Evolutionary conservation across 768 basidiomycete species (phyloP).

Genomic region (Amanita thiersii): DNA sequence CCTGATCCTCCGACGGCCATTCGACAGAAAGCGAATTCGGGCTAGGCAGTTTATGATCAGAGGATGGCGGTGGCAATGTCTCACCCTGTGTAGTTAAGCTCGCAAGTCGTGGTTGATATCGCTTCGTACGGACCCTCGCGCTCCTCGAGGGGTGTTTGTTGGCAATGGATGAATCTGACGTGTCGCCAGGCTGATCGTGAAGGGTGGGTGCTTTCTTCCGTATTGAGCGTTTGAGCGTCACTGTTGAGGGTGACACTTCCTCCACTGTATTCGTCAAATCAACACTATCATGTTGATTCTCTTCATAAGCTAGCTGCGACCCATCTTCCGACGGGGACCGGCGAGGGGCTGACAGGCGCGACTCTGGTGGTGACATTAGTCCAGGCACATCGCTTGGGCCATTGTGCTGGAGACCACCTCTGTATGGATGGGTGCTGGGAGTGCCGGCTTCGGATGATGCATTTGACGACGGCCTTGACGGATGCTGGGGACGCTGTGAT

Average conservation of each 20-base stretch:
- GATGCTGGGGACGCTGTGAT: slow-evolving; percentile 26
- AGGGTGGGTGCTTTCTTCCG: slow-evolving; percentile 27
- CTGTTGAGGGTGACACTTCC: slow-evolving; percentile 10
- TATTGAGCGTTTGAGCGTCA: slow-evolving; percentile 14
- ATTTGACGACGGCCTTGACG: slow-evolving; percentile 30
- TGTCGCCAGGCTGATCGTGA: slow-evolving; percentile 23
- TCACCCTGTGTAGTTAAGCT: slow-evolving; percentile 38
- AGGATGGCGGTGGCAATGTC: slow-evolving; percentile 11
- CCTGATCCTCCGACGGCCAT: slow-evolving; percentile 42
- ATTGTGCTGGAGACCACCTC: too few relatives aligned
- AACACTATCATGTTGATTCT: slow-evolving; percentile 22
- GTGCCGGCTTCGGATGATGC: slow-evolving; percentile 31
- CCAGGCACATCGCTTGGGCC: neutral
- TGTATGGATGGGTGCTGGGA: slow-evolving; percentile 24
- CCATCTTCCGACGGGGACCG: slow-evolving; percentile 18
- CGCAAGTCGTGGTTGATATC: slow-evolving; percentile 35
- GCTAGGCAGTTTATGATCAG: slow-evolving; percentile 29
- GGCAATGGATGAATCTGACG: slow-evolving; percentile 42
- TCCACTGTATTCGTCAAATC: slow-evolving; percentile 15
- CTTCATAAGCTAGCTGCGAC: slow-evolving; percentile 21
- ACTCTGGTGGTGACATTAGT: neutral
- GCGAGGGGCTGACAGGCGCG: slow-evolving; percentile 23
- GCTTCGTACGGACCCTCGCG: slow-evolving; percentile 46
- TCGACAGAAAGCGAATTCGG: slow-evolving; percentile 44
- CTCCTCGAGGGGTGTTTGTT: slow-evolving; percentile 26